These are phyloP conservation scores for Colletotrichum cordylinicola DNA, from an alignment of 2,329 filamentous ascomycete genomes.

Conservation along the genomic window DNA sequence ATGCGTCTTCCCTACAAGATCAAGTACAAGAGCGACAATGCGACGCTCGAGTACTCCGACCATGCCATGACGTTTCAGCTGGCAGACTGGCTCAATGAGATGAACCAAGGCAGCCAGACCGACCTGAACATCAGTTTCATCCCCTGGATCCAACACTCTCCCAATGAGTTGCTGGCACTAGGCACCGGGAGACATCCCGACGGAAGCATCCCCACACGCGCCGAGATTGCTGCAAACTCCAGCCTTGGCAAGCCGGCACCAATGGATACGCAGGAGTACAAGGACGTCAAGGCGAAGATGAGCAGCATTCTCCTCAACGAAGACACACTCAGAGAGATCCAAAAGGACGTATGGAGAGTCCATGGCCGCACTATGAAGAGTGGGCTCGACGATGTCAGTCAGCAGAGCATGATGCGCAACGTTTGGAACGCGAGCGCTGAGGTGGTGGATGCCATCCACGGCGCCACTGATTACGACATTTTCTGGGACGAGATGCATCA, in stretches of 20 bases:
- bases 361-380: constrained; percentile 44
- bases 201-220: constrained; percentile 56
- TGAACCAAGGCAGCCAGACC: constrained; percentile 53
- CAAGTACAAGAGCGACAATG: constrained; percentile 53
- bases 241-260: constrained; percentile 37
- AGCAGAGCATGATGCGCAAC: constrained; percentile 30
- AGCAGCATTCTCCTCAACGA: not conserved
- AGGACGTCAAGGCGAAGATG: constrained; percentile 32
- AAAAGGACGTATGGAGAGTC: constrained; percentile 47
- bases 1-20: constrained; percentile 49
- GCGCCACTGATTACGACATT: constrained; percentile 32
- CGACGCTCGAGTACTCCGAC: constrained; percentile 61
- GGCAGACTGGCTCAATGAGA: constrained; percentile 57
- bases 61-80: constrained; percentile 68
- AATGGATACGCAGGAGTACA: constrained; percentile 30
- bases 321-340: constrained; percentile 31
- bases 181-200: constrained; percentile 52
- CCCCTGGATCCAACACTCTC: constrained; percentile 59
- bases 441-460: constrained; percentile 50
- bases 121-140: constrained; percentile 64
- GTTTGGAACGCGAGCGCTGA: constrained; percentile 57
- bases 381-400: constrained; percentile 66
- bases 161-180: constrained; percentile 58
- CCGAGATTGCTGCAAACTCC: constrained; percentile 51
- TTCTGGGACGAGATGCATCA: constrained; percentile 39